Conservation (phyloP, 129 eudicot species). For the Pittosporum tobira region DNA sequence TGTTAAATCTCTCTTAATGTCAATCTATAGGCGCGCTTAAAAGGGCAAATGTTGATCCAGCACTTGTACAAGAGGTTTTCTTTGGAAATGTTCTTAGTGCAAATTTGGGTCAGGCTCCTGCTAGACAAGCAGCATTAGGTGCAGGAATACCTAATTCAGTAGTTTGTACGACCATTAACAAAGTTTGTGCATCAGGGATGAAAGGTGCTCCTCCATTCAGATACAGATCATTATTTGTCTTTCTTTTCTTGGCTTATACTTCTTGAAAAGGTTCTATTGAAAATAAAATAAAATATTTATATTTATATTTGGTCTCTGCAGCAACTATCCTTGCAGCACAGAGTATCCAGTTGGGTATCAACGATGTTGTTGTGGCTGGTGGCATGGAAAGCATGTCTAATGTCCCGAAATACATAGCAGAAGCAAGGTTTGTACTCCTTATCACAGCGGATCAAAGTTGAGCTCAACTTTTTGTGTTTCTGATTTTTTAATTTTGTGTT, state of each 20-base stretch:
- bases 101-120: background rate
- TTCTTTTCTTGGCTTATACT: background rate
- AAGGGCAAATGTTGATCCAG: background rate
- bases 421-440: slow-evolving; percentile 54
- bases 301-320: slow-evolving; percentile 25
- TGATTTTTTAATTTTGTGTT: background rate
- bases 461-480: background rate
- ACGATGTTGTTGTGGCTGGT: slow-evolving; percentile 83
- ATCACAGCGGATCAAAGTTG: background rate
- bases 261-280: background rate
- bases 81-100: background rate
- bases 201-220: background rate
- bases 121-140: slow-evolving; percentile 10
- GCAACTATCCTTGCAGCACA: slow-evolving; percentile 94
- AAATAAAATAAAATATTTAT: slow-evolving; percentile 11
- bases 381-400: slow-evolving; percentile 97
- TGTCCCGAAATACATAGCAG: slow-evolving; percentile 75
- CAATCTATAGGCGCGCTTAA: background rate
- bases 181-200: background rate
- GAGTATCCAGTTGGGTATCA: slow-evolving; percentile 71
- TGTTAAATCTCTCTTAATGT: no score
- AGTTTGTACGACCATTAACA: background rate
- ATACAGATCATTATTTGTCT: background rate
- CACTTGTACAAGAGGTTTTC: background rate
- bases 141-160: background rate